Conservation (phyloP, 768 basidiomycete genomes). For the Paxillus ammoniavirescens region DNA sequence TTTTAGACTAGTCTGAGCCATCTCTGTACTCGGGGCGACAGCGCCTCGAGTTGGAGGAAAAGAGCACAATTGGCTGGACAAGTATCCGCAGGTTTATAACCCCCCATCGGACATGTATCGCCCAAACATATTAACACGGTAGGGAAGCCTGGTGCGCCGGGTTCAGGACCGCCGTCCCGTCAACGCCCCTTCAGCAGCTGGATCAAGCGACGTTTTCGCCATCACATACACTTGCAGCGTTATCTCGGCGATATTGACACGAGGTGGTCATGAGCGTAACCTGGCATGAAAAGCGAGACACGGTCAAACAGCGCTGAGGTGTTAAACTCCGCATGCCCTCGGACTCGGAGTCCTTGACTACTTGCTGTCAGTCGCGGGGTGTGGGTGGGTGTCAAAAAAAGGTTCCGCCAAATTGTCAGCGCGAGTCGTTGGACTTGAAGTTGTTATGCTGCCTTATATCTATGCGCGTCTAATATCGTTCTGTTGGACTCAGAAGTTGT, state of each 20-base stretch:
- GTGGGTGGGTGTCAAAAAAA: not conserved
- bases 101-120: slow-evolving; percentile 16
- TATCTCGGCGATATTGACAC: slow-evolving; percentile 8
- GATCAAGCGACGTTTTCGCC: not conserved
- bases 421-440: too few relatives aligned
- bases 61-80: slow-evolving; percentile 4
- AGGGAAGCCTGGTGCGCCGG: slow-evolving; percentile 13
- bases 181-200: slow-evolving; percentile 3
- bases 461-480: too few relatives aligned
- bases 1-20: slow-evolving; percentile 14
- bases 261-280: slow-evolving; percentile 9
- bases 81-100: slow-evolving; percentile 19
- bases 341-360: not conserved
- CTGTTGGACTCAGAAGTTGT: too few relatives aligned
- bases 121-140: slow-evolving; percentile 15
- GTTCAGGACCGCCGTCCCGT: slow-evolving; percentile 4
- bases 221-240: slow-evolving; percentile 4
- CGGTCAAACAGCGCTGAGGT: not conserved
- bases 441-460: too few relatives aligned
- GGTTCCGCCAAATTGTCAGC: too few relatives aligned
- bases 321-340: slow-evolving; percentile 15
- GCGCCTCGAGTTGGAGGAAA: slow-evolving; percentile 12
- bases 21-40: slow-evolving; percentile 16
- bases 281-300: not conserved
- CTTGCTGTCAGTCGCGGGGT: too few relatives aligned